Conservation (phyloP, 2,329 filamentous ascomycete genomes). For the Xylariaceae sp. region DNA sequence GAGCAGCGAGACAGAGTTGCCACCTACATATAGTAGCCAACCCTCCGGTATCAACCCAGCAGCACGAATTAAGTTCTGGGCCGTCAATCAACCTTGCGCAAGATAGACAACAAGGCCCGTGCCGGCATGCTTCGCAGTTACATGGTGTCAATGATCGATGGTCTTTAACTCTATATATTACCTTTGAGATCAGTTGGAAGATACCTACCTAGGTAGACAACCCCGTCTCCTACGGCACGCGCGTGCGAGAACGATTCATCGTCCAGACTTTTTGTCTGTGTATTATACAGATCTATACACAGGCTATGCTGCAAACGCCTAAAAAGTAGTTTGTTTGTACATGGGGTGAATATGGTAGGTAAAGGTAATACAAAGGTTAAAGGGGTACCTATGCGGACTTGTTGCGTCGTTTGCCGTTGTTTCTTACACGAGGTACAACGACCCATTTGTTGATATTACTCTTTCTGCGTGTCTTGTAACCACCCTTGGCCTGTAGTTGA, state of each 20-base stretch:
- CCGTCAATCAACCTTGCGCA: too few relatives aligned
- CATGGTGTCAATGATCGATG: too few relatives aligned
- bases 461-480: slow-evolving; percentile 87
- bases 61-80: too few relatives aligned
- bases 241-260: not conserved
- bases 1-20: too few relatives aligned
- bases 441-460: slow-evolving; percentile 90
- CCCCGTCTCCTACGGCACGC: not conserved
- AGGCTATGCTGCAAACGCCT: slow-evolving; percentile 21
- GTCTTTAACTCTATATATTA: too few relatives aligned
- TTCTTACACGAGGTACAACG: slow-evolving; percentile 74
- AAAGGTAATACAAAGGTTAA: slow-evolving; percentile 5
- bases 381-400: slow-evolving; percentile 43
- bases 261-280: slow-evolving; percentile 7
- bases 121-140: too few relatives aligned
- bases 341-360: slow-evolving; percentile 31
- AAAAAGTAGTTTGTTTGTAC: slow-evolving; percentile 26
- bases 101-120: too few relatives aligned
- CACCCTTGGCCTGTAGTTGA: slow-evolving; percentile 61
- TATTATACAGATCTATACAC: slow-evolving; percentile 32
- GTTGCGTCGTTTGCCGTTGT: slow-evolving; percentile 81
- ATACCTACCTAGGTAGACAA: too few relatives aligned
- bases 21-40: too few relatives aligned
- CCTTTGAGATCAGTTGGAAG: too few relatives aligned
- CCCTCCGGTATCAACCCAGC: too few relatives aligned